Evolutionary conservation across 257 asterid species (phyloP).

Genomic region (Solanum acaule): DNA sequence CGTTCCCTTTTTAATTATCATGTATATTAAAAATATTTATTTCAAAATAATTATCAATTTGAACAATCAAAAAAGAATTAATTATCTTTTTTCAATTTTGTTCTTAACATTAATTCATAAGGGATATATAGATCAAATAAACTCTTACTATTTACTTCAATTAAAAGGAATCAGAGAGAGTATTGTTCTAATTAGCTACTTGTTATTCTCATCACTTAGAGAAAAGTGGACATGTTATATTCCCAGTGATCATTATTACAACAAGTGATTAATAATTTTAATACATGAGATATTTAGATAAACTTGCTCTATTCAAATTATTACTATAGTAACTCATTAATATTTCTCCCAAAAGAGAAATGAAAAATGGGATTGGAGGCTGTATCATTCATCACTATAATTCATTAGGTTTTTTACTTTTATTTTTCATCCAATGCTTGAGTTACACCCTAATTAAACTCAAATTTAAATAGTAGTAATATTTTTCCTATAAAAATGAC

Average conservation of each 20-base stretch:
- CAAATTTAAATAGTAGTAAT: not conserved
- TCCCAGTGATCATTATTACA: not conserved
- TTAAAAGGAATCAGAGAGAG: too few relatives aligned
- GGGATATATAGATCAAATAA: too few relatives aligned
- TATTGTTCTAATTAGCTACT: too few relatives aligned
- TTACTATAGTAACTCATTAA: not conserved
- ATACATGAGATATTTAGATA: not conserved
- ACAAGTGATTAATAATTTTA: not conserved
- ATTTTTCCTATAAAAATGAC: too few relatives aligned
- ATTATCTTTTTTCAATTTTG: too few relatives aligned
- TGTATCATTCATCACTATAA: not conserved
- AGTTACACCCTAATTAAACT: not conserved
- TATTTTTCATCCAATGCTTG: not conserved
- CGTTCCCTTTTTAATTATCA: too few relatives aligned
- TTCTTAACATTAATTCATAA: too few relatives aligned
- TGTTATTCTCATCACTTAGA: not conserved
- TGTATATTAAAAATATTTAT: too few relatives aligned
- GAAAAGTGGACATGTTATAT: not conserved
- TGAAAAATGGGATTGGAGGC: not conserved
- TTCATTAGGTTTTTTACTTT: not conserved
- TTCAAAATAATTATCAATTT: too few relatives aligned
- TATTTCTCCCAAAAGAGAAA: not conserved
- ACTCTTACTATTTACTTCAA: too few relatives aligned
- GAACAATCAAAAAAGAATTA: too few relatives aligned
- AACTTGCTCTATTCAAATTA: not conserved